These are phyloP conservation scores for Alternaria sp. DNA, from an alignment of 2,329 filamentous ascomycete species.

Conservation along the genomic window DNA sequence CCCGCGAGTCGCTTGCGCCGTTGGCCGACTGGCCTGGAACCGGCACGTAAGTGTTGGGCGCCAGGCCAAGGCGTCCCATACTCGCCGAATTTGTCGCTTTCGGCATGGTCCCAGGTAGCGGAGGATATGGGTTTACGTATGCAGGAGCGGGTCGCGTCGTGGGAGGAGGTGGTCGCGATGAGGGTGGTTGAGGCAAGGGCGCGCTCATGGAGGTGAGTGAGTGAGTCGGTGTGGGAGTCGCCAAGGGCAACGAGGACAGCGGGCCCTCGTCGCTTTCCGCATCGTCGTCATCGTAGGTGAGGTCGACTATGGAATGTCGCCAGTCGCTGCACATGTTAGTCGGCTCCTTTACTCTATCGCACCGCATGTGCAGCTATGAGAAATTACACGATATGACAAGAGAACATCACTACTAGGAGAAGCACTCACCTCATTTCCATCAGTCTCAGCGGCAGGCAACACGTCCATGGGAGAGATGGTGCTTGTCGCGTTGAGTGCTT, in stretches of 20 bases:
- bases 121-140: not conserved
- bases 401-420: not conserved
- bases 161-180: not conserved
- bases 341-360: not conserved
- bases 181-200: conserved; percentile 1
- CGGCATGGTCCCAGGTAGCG: not conserved
- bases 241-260: not conserved
- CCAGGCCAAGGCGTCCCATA: not conserved
- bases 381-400: not conserved
- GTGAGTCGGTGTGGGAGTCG: not conserved
- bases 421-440: conserved; percentile 31
- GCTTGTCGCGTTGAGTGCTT: conserved; percentile 29
- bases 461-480: conserved; percentile 29
- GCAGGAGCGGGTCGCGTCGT: not conserved
- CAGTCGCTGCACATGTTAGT: conserved; percentile 28
- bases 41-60: not conserved
- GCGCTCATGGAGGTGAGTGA: not conserved
- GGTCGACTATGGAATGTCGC: conserved; percentile 25
- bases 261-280: not conserved
- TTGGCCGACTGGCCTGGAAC: not conserved
- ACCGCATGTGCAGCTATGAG: not conserved
- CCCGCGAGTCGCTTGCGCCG: not conserved
- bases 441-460: conserved; percentile 4
- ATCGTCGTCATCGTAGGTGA: conserved; percentile 30
- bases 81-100: not conserved